Percentiles rank a stretch among this genome's conserved stretches.
phyloP scores from a whole-genome alignment of 163 green algal species.

The Chlamydomonas reinhardtii region DNA sequence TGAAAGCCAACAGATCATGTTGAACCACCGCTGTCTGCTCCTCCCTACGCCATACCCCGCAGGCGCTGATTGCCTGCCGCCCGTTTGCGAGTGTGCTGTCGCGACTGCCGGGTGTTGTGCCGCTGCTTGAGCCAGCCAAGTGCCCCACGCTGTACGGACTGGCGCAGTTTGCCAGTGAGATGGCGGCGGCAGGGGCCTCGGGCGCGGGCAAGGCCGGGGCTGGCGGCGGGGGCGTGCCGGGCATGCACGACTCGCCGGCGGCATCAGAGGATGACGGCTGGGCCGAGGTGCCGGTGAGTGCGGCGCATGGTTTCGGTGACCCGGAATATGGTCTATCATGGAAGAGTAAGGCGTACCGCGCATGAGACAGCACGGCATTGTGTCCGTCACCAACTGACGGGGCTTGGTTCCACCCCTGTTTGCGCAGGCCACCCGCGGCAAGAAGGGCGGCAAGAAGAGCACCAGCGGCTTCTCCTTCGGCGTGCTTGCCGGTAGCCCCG shows the following conservation, averaged over 20 bases:
- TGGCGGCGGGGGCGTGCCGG: not conserved
- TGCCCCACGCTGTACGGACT: slow-evolving; percentile 60
- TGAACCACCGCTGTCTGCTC: too few relatives aligned
- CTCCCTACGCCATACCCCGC: too few relatives aligned
- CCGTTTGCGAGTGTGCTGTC: slow-evolving; percentile 64
- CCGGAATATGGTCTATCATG: too few relatives aligned
- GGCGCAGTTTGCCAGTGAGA: slow-evolving; percentile 44
- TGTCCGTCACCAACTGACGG: too few relatives aligned
- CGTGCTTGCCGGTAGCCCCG: not conserved
- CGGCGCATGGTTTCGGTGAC: not conserved
- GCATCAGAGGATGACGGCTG: slow-evolving; percentile 10
- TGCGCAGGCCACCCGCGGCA: not conserved
- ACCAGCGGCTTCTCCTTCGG: not conserved
- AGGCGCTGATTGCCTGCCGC: slow-evolving; percentile 66
- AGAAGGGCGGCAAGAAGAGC: slow-evolving; percentile 19
- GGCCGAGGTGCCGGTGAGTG: slow-evolving; percentile 18
- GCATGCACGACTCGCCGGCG: not conserved
- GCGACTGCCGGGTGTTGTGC: slow-evolving; percentile 31
- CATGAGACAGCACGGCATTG: too few relatives aligned
- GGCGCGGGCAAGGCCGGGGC: not conserved
- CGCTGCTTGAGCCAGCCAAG: slow-evolving; percentile 42
- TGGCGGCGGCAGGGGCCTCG: slow-evolving; percentile 24
- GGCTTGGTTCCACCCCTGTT: too few relatives aligned
- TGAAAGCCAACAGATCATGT: too few relatives aligned
- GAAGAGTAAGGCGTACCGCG: too few relatives aligned